Conservation (phyloP, 176 grass and related monocot species). For the Typha latifolia region DNA sequence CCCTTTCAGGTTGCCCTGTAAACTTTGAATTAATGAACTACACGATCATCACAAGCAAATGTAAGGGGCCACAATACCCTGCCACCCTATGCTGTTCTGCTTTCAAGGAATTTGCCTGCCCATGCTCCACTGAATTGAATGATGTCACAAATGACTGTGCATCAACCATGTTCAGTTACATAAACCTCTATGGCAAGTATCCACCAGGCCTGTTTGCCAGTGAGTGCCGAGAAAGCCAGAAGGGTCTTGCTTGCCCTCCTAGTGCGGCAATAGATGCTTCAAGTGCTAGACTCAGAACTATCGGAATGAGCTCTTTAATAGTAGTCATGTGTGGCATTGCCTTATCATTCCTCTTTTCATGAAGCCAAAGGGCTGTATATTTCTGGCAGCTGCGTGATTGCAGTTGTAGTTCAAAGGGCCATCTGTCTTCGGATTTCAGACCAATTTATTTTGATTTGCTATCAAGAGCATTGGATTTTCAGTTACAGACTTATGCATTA, state of each 20-base stretch:
- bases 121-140: constrained; percentile 45
- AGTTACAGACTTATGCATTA: neutral
- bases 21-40: constrained; percentile 63
- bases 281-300: neutral
- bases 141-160: constrained; percentile 46
- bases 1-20: constrained; percentile 49
- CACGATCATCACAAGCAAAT: constrained; percentile 55
- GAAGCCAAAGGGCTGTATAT: neutral
- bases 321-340: neutral
- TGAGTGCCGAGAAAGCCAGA: constrained; percentile 39
- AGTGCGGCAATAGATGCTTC: constrained; percentile 13
- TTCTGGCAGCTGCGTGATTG: neutral
- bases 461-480: neutral
- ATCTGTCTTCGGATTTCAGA: neutral
- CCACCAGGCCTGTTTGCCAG: constrained; percentile 64
- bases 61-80: constrained; percentile 58
- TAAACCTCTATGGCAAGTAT: constrained; percentile 72
- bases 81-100: constrained; percentile 40
- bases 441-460: neutral
- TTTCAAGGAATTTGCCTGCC: constrained; percentile 58
- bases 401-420: neutral
- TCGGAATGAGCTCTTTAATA: neutral
- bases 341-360: neutral
- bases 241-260: constrained; percentile 43
- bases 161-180: constrained; percentile 64